Conservation (phyloP, 257 asterid species). For the Petunia axillaris region DNA sequence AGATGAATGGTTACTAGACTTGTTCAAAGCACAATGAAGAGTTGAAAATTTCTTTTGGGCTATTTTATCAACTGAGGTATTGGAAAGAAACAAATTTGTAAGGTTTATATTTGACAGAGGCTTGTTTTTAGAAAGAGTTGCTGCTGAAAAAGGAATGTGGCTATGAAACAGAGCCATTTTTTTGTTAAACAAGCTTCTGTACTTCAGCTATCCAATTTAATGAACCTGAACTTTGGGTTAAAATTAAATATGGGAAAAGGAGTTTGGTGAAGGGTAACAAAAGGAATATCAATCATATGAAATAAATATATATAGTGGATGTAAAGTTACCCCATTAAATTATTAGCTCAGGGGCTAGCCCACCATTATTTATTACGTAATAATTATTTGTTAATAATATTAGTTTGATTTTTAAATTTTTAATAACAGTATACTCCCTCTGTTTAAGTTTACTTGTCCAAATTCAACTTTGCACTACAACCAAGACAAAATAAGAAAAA, state of each 20-base stretch:
- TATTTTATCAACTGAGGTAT: conserved; percentile 24
- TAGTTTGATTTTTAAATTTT: too few relatives aligned
- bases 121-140: not conserved
- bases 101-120: not conserved
- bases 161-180: conserved; percentile 31
- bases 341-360: too few relatives aligned
- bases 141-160: not conserved
- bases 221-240: not conserved
- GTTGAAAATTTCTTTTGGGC: conserved; percentile 5
- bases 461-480: too few relatives aligned
- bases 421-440: too few relatives aligned
- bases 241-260: not conserved
- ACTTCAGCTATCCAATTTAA: conserved; percentile 13
- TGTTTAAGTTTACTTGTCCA: too few relatives aligned
- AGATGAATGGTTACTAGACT: conserved; percentile 12
- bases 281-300: conserved; percentile 2
- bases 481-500: too few relatives aligned
- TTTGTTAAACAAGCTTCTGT: too few relatives aligned
- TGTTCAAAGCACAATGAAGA: conserved; percentile 24
- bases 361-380: too few relatives aligned
- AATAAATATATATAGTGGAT: too few relatives aligned
- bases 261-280: not conserved
- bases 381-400: too few relatives aligned
- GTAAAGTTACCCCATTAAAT: too few relatives aligned
- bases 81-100: conserved; percentile 27